Evolutionary conservation across 208 protist genomes (phyloP).

Genomic region (Tritrichomonas foetus): DNA sequence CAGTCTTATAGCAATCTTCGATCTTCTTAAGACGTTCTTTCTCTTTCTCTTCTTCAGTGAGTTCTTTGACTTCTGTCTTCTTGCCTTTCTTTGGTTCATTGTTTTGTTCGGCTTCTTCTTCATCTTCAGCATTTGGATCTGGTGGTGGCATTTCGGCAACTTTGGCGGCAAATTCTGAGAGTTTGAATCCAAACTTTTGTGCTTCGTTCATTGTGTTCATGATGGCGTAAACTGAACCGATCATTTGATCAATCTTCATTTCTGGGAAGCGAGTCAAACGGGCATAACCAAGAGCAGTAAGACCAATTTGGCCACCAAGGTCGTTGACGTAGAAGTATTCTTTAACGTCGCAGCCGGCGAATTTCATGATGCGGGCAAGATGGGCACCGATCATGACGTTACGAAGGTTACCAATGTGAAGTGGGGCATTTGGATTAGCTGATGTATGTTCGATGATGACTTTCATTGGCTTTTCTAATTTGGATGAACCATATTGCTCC

Average conservation of each 20-base stretch:
- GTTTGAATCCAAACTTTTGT: neutral
- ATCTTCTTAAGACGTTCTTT: neutral
- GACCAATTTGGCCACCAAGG: slow-evolving; percentile 11
- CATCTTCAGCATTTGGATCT: neutral
- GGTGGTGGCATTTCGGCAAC: neutral
- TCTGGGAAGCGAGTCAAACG: neutral
- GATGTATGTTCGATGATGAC: neutral
- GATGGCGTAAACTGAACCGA: neutral
- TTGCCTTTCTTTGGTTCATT: neutral
- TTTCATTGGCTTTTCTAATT: neutral
- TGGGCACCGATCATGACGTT: neutral
- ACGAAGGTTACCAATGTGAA: slow-evolving; percentile 37
- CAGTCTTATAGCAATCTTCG: neutral
- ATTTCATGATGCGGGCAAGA: neutral
- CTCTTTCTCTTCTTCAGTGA: neutral
- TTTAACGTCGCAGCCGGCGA: neutral
- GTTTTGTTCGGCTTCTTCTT: neutral
- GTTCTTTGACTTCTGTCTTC: neutral
- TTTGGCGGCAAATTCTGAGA: neutral
- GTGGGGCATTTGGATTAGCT: slow-evolving; percentile 22
- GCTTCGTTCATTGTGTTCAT: neutral
- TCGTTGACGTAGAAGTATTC: neutral
- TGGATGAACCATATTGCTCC: neutral
- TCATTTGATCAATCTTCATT: slow-evolving; percentile 14
- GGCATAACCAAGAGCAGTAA: slow-evolving; percentile 14